A percentile compares a stretch with the other conserved stretches of the same genome.
Conservation (phyloP, 2,329 filamentous ascomycete species). For the Fusarium sp. region DNA sequence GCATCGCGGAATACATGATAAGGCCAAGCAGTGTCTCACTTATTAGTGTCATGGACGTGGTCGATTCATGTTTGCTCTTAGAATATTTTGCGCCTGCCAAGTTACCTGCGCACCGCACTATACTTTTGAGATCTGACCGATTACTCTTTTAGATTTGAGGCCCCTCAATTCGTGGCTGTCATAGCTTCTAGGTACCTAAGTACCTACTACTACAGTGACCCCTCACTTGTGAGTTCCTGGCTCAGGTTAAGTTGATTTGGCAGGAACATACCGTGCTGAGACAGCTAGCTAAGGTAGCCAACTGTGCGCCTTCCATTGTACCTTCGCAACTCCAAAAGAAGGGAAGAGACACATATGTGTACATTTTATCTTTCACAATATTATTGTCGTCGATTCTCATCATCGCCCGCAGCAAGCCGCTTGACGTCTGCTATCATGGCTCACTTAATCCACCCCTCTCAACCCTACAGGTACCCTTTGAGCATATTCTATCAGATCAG, state of each 20-base stretch:
- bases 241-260: background rate
- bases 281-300: background rate
- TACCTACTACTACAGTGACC: background rate
- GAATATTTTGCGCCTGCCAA: background rate
- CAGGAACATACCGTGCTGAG: background rate
- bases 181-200: too few relatives aligned
- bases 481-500: constrained; percentile 22
- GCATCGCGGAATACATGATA: background rate
- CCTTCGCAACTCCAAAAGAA: too few relatives aligned
- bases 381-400: background rate
- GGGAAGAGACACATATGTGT: background rate
- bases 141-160: constrained; percentile 28
- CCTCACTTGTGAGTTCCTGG: background rate
- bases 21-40: constrained; percentile 2
- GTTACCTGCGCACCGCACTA: background rate
- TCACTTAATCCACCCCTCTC: constrained; percentile 29
- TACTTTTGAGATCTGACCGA: constrained; percentile 25
- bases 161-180: constrained; percentile 8
- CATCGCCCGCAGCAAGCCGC: constrained; percentile 8
- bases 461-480: constrained; percentile 3
- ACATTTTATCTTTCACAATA: constrained; percentile 9
- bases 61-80: background rate
- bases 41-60: background rate
- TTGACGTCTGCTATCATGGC: background rate
- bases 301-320: constrained; percentile 13